A percentile compares a stretch with the other conserved stretches of the same genome.
phyloP scores from a whole-genome alignment of 192 early-diverging fungal species.

The Entomortierella parvispora region DNA sequence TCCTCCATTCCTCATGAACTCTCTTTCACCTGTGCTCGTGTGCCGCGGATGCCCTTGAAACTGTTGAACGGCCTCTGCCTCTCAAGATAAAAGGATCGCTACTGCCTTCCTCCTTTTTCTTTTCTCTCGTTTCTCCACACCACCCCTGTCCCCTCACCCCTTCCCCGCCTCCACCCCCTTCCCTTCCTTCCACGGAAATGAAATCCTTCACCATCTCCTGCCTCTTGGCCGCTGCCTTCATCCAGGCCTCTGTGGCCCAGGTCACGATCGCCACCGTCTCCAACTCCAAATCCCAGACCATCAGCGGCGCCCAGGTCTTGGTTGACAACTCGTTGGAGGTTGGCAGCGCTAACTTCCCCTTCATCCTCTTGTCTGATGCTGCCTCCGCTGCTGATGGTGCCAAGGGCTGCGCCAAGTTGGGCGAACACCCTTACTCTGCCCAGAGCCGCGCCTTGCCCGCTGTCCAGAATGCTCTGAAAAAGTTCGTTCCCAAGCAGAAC shows the following conservation, averaged over 20 bases:
- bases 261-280: slow-evolving; percentile 1
- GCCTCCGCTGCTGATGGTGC: slow-evolving; percentile 1
- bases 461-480: slow-evolving; percentile 3
- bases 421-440: slow-evolving; percentile 10
- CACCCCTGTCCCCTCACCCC: not conserved
- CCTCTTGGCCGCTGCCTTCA: slow-evolving; percentile 7
- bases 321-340: slow-evolving; percentile 19
- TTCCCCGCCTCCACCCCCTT: not conserved
- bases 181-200: not conserved
- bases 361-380: slow-evolving; percentile 7
- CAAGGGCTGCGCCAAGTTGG: slow-evolving; percentile 3
- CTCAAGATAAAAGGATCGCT: too few relatives aligned
- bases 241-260: slow-evolving; percentile 14
- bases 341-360: slow-evolving; percentile 13
- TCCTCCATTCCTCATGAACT: too few relatives aligned
- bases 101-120: not conserved
- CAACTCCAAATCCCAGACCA: not conserved
- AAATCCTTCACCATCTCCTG: slow-evolving; percentile 14
- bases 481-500: not conserved
- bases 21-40: too few relatives aligned
- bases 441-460: slow-evolving; percentile 13
- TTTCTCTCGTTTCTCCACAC: not conserved
- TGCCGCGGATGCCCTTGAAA: too few relatives aligned
- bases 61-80: too few relatives aligned
- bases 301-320: slow-evolving; percentile 15